Conservation (phyloP, 1,284 basidiomycete species). For the Sporisorium exsertum region DNA sequence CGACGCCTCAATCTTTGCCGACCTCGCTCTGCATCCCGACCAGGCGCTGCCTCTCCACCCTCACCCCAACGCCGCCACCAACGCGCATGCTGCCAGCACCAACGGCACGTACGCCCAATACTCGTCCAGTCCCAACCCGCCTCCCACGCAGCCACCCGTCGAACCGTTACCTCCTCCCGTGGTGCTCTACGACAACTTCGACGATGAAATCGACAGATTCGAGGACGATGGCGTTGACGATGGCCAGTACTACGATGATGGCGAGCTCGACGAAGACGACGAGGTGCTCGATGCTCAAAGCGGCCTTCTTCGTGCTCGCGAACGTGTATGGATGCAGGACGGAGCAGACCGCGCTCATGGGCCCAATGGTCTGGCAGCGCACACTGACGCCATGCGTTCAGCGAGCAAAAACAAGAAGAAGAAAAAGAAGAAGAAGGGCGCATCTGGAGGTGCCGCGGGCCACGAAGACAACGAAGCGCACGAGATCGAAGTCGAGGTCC, state of each 20-base stretch:
- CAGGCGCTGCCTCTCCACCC: constrained; percentile 58
- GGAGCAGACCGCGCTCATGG: constrained; percentile 29
- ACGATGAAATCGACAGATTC: constrained; percentile 59
- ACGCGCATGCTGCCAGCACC: constrained; percentile 19
- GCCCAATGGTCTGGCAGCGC: constrained; percentile 20
- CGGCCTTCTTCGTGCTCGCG: constrained; percentile 35
- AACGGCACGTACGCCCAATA: constrained; percentile 55
- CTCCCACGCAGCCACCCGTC: constrained; percentile 58
- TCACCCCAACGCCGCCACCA: constrained; percentile 53
- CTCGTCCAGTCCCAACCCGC: constrained; percentile 54
- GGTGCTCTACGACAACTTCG: constrained; percentile 65
- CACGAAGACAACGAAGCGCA: constrained; percentile 60
- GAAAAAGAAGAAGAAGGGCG: constrained; percentile 71
- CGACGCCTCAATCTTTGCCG: constrained; percentile 66
- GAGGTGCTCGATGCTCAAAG: constrained; percentile 40
- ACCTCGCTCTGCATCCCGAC: constrained; percentile 61
- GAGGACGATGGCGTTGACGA: constrained; percentile 63
- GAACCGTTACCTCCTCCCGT: constrained; percentile 61
- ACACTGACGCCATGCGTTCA: constrained; percentile 30
- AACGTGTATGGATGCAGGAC: constrained; percentile 49
- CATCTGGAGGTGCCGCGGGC: constrained; percentile 67
- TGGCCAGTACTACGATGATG: constrained; percentile 64
- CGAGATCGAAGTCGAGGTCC: constrained; percentile 68
- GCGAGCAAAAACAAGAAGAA: constrained; percentile 72
- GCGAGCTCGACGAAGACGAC: constrained; percentile 60